Percentiles rank a stretch among this genome's conserved stretches.
phyloP scores from a whole-genome alignment of 2,329 filamentous ascomycete species.

The Beauveria sp. region DNA sequence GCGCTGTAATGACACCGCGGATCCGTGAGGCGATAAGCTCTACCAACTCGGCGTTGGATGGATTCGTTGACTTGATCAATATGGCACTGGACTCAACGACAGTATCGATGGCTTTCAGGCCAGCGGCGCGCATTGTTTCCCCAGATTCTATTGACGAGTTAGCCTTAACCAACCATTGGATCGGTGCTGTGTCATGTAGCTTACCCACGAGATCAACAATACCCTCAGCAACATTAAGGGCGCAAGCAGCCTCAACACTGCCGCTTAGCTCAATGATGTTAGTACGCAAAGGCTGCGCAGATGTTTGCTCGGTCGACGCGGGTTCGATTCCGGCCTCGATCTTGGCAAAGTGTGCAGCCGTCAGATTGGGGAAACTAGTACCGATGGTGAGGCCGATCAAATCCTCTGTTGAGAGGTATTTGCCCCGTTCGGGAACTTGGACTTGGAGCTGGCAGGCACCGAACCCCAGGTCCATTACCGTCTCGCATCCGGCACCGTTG shows the following conservation, averaged over 20 bases:
- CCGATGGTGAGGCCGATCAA: conserved; percentile 89
- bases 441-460: conserved; percentile 89
- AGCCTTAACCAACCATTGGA: not conserved
- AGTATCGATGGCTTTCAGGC: conserved; percentile 88
- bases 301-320: conserved; percentile 26
- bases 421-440: conserved; percentile 86
- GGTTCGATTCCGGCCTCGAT: conserved; percentile 55
- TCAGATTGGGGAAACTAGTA: conserved; percentile 85
- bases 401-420: conserved; percentile 61
- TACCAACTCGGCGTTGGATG: conserved; percentile 72
- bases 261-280: conserved; percentile 92
- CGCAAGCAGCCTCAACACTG: conserved; percentile 95
- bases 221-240: conserved; percentile 88
- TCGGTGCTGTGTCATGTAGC: conserved; percentile 26
- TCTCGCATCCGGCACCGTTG: conserved; percentile 60
- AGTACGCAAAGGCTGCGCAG: conserved; percentile 57
- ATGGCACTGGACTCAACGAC: conserved; percentile 83
- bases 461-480: conserved; percentile 85
- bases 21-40: conserved; percentile 82
- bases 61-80: conserved; percentile 81
- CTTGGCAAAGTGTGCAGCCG: conserved; percentile 73
- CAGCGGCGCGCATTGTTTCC: conserved; percentile 95
- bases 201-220: conserved; percentile 94
- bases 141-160: conserved; percentile 64
- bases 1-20: conserved; percentile 87